These are phyloP conservation scores for Penstemon davidsonii DNA, from an alignment of 257 asterid genomes.

Conservation along the genomic window DNA sequence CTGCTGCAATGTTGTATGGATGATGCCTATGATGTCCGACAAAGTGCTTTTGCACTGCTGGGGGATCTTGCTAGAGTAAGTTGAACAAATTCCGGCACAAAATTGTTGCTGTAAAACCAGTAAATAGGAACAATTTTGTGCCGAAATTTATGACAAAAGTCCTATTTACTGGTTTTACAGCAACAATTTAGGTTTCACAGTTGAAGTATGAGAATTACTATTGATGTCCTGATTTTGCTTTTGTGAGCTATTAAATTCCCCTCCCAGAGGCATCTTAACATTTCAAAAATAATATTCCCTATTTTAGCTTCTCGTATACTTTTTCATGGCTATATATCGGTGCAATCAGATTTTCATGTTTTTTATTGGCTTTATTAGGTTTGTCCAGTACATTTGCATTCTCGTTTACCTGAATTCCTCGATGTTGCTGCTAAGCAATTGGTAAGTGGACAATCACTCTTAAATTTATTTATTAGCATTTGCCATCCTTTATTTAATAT, in stretches of 20 bases:
- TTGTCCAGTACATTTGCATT: conserved; percentile 45
- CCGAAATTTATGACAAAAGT: too few species aligned
- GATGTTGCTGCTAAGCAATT: conserved; percentile 89
- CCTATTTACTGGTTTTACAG: too few species aligned
- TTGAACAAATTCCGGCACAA: background rate
- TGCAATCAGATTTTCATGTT: background rate
- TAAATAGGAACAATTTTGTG: background rate
- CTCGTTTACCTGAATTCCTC: conserved; percentile 80
- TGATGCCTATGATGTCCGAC: conserved; percentile 87
- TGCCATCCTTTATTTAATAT: conserved; percentile 17
- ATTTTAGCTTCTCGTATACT: background rate
- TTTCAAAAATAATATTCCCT: conserved; percentile 9
- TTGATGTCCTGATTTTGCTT: background rate
- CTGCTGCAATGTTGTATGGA: conserved; percentile 96
- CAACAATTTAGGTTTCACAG: too few species aligned
- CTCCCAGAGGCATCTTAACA: conserved; percentile 3
- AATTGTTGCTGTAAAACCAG: background rate
- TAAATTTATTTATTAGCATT: conserved; percentile 16
- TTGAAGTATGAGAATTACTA: too few species aligned
- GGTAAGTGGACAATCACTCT: conserved; percentile 49
- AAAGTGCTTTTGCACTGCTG: conserved; percentile 97
- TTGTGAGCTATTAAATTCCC: background rate
- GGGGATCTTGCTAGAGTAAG: conserved; percentile 97
- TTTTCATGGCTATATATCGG: conserved; percentile 26
- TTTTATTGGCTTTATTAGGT: conserved; percentile 37